Evolutionary conservation across 352 stramenopile genomes (phyloP), one percentile per base, ranked within the genome.

Genomic region (Pythium plurisporium): DNA sequence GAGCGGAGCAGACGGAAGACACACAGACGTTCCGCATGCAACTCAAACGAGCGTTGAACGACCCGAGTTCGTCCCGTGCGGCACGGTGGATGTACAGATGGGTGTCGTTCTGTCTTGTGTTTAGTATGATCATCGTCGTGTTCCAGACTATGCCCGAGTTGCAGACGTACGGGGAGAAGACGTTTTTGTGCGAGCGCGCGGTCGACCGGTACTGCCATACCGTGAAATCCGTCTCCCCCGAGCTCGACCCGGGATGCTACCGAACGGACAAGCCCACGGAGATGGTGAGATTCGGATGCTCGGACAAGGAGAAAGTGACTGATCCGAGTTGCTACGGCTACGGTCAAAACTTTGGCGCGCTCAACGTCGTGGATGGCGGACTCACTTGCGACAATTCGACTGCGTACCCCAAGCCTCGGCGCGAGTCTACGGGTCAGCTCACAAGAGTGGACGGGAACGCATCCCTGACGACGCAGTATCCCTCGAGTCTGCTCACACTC

Each of bases 91-190:
- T 84, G 25, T 72, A 62, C 9, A 70, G 73, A 5, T 91, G 80
- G 80, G 59, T 82, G n/a, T 74, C 75, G 22, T 79, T 72, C 42
- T 86, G 75, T 52, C 72, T 85, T n/a, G 69, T 89, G 23, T 72
- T 79, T 19, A 87, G 76, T 63, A 88, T 91, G 72, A 67, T 86
- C 61, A 70, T 88, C 34, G 76, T 91, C n/a, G 66, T 87, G 25
- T 80, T 88, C 41, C 74, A 91, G 54, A 91, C 81, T 17, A 89
- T 91, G 79, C 81, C 81, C 1, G 81, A 91, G 22, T 54, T 91
- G 27, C 81, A 91, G 42, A 82, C 74, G 11, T 89, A 87, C 57
- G 79, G 79, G 27, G 76, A 89, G 22, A 14, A 66, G 11, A 88
- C 79, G 9, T 68, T 70, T 19, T 55, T 89, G 42, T 91, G 81